Evolutionary conservation across 2,329 filamentous ascomycete genomes (phyloP).

Genomic region (Conoideocrella luteorostrata): DNA sequence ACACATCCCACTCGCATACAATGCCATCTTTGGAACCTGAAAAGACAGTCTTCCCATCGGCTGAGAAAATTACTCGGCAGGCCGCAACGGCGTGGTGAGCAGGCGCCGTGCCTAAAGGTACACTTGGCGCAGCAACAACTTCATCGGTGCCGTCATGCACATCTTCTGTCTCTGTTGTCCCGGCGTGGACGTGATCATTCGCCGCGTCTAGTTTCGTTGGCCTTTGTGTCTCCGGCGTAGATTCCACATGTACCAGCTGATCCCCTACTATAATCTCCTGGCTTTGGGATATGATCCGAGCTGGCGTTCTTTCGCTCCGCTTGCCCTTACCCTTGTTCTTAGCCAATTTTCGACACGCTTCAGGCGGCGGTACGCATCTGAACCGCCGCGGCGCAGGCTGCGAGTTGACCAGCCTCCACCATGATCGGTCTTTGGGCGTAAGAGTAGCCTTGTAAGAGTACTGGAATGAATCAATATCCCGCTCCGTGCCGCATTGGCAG

Average conservation of each 20-base stretch:
- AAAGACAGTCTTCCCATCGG: background rate
- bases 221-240: no score
- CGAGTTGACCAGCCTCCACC: background rate
- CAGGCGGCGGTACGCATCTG: background rate
- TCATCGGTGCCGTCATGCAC: no score
- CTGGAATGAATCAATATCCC: no score
- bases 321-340: background rate
- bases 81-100: background rate
- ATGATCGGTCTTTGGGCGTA: background rate
- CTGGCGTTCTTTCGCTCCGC: background rate
- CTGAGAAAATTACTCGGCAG: background rate
- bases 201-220: no score
- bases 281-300: background rate
- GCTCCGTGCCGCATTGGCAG: no score
- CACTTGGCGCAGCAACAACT: no score
- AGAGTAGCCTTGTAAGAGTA: background rate
- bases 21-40: background rate
- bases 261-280: no score
- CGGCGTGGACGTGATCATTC: no score
- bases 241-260: no score
- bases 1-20: background rate
- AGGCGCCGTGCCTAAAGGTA: no score
- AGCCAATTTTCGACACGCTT: background rate
- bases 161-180: no score
- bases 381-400: background rate